Percentiles rank a stretch among this genome's conserved stretches.
These are phyloP conservation scores for Strigomonas galati DNA, from an alignment of 208 protist genomes.

Conservation along the genomic window DNA sequence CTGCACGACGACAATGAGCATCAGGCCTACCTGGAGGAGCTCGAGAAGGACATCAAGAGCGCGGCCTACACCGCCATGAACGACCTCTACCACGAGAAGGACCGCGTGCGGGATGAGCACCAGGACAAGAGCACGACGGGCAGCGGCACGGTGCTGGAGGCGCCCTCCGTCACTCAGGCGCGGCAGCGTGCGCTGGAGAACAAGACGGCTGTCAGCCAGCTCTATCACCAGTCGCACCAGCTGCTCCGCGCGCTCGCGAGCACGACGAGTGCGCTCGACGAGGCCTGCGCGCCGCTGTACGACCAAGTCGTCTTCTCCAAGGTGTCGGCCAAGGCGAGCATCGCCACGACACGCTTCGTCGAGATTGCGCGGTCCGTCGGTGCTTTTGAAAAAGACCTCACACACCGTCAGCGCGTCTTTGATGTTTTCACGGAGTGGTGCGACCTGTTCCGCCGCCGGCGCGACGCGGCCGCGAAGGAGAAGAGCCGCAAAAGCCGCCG, in stretches of 20 bases:
- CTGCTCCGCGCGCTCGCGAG: slow-evolving; percentile 53
- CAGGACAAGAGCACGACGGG: not conserved
- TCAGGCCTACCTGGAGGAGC: slow-evolving; percentile 47
- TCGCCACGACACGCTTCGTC: slow-evolving; percentile 70
- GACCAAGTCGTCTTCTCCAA: slow-evolving; percentile 50
- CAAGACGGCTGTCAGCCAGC: slow-evolving; percentile 29
- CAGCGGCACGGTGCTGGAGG: slow-evolving; percentile 18
- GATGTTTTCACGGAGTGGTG: slow-evolving; percentile 79
- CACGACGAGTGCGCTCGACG: slow-evolving; percentile 47
- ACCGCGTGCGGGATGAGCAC: slow-evolving; percentile 21
- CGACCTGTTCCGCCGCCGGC: slow-evolving; percentile 30
- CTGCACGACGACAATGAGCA: slow-evolving; percentile 57
- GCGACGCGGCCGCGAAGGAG: slow-evolving; percentile 3
- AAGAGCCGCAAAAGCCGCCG: not conserved
- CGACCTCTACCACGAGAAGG: slow-evolving; percentile 48
- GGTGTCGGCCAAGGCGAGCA: slow-evolving; percentile 44
- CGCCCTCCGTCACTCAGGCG: slow-evolving; percentile 39
- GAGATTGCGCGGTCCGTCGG: slow-evolving; percentile 66
- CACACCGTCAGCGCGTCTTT: slow-evolving; percentile 72
- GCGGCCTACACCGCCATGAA: slow-evolving; percentile 50
- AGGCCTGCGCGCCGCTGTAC: slow-evolving; percentile 60
- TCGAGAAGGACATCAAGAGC: slow-evolving; percentile 59
- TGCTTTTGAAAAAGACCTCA: slow-evolving; percentile 58
- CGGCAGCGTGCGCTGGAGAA: slow-evolving; percentile 43
- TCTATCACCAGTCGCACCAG: slow-evolving; percentile 61